phyloP scores from a whole-genome alignment of 2,329 filamentous ascomycete species.

The Trichoderma sp. region DNA sequence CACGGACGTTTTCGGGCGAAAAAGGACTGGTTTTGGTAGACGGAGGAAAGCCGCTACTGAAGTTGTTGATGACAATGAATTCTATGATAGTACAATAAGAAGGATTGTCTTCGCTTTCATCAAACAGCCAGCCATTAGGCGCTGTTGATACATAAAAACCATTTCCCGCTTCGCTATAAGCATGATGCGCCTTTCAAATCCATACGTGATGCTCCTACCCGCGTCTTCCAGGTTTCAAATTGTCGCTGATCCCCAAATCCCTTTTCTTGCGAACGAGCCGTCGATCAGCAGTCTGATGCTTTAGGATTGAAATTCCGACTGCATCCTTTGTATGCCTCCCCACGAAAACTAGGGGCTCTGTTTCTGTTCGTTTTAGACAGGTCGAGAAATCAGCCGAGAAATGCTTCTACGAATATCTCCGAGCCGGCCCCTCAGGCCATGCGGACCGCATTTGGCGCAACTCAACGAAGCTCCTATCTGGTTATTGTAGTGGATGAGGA shows the following conservation, averaged over 20 bases:
- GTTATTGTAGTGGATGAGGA: constrained; percentile 43
- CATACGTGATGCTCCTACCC: neutral
- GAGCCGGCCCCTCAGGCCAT: neutral
- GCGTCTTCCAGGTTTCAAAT: neutral
- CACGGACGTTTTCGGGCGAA: constrained; percentile 59
- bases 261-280: neutral
- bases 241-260: neutral
- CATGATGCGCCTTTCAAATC: neutral
- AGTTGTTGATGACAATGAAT: constrained; percentile 49
- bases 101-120: constrained; percentile 39
- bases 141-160: constrained; percentile 7
- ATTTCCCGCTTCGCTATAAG: neutral
- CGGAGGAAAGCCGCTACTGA: constrained; percentile 47
- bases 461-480: constrained; percentile 28
- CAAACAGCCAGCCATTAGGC: constrained; percentile 1
- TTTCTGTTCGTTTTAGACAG: neutral
- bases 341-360: neutral
- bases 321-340: neutral
- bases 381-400: neutral
- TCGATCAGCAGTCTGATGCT: neutral
- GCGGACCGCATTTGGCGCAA: constrained; percentile 32
- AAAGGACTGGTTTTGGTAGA: constrained; percentile 57
- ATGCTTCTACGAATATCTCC: neutral
- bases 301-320: neutral
- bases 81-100: constrained; percentile 49